A percentile compares a stretch with the other conserved stretches of the same genome.
Conservation (phyloP, 495 filamentous ascomycete genomes). For the Aspergillus coremiiformis region DNA sequence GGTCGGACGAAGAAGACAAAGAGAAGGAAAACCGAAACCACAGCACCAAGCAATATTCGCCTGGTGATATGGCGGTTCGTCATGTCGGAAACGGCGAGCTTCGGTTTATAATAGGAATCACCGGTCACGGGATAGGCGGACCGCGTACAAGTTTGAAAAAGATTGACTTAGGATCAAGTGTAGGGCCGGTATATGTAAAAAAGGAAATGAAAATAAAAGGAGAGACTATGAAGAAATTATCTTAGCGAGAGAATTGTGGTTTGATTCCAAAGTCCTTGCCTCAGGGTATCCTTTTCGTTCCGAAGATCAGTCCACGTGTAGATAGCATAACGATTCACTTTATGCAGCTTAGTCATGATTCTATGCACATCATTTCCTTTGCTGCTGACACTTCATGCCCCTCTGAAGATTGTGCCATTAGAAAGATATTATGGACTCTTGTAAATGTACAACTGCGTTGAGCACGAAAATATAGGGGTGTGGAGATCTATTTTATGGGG, state of each 20-base stretch:
- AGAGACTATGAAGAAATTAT: neutral
- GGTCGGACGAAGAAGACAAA: conserved; percentile 38
- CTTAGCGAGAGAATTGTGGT: neutral
- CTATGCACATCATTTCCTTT: neutral
- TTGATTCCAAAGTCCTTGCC: conserved; percentile 3
- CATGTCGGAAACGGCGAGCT: conserved; percentile 22
- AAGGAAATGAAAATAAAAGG: neutral
- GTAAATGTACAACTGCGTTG: neutral
- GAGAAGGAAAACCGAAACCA: conserved; percentile 28
- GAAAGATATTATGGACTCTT: too few species aligned
- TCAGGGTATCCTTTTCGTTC: conserved; percentile 1
- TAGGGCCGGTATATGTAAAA: too few species aligned
- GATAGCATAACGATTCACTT: conserved; percentile 2
- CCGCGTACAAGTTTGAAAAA: neutral
- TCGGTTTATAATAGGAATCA: neutral
- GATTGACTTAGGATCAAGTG: neutral
- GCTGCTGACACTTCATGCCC: too few species aligned
- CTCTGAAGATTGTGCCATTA: neutral
- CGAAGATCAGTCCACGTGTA: conserved; percentile 6
- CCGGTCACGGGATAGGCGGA: neutral
- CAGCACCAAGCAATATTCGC: conserved; percentile 31
- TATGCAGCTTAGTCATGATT: conserved; percentile 7
- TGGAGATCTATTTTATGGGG: neutral
- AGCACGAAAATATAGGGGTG: neutral
- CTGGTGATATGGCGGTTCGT: conserved; percentile 38